Evolutionary conservation across 768 basidiomycete species (phyloP), one percentile per base, ranked within the genome.

Genomic region (Termitomyces sp.): DNA sequence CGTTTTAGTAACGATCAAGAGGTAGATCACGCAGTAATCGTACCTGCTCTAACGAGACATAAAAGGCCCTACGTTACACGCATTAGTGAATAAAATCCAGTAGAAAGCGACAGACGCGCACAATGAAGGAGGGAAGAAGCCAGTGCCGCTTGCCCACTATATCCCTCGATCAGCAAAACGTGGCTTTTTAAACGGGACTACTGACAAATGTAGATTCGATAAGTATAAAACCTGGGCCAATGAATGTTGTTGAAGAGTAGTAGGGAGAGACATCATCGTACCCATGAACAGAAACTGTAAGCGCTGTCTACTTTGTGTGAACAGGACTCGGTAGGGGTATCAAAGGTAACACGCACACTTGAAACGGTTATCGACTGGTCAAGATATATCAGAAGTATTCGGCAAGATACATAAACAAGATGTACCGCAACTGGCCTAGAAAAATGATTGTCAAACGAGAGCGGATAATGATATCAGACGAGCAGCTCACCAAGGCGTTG

Each of bases 401-500:
- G 9, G 20, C 3, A 5, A n/a, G n/a, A n/a, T 13, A 30, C 28
- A 3, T 20, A 6, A 13, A 20, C 5, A 54, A 32, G 2, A 41
- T 4, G 10, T 32, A 54, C 53, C 38, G 53, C 53, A 43, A 54
- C 38, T 1, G 53, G 38, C 53, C 53, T 54, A 28, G 18, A n/a
- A 32, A 23, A 20, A 2, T 3, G 23, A 12, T 14, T 20, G n/a
- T 43, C 6, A 20, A 30, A 40, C 9, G n/a, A 54, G 40, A 54
- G 10, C 5, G 18, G 28, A 20, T 16, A 30, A n/a, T 32, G n/a
- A 14, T 4, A 8, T 18, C 13, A 18, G 9, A 2, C 5, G n/a
- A n/a, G 7, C 5, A 30, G 44, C 54, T 26, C 26, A 53, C 60
- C 61, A 58, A 5, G 61, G 57, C 0, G 61, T 58, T 13, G 57